These are phyloP conservation scores for Fistulinella cinereoalba DNA, from an alignment of 1,284 basidiomycete genomes.

Conservation along the genomic window DNA sequence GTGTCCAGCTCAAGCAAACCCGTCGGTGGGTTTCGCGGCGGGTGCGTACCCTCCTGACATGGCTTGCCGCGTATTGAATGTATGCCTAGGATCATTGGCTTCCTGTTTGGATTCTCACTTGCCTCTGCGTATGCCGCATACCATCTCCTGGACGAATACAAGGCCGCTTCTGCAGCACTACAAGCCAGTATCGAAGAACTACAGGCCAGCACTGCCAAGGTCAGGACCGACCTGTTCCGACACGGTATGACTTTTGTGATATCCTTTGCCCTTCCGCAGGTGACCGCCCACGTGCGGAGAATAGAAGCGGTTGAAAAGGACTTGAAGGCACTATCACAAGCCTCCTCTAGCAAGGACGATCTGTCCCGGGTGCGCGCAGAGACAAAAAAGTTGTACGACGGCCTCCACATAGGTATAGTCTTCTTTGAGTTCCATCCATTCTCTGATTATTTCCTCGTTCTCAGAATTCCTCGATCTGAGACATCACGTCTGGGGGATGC, in stretches of 20 bases:
- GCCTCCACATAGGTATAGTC: slow-evolving; percentile 67
- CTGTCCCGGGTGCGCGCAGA: slow-evolving; percentile 71
- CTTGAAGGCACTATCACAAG: slow-evolving; percentile 68
- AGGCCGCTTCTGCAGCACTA: slow-evolving; percentile 77
- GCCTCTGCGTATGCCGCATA: slow-evolving; percentile 84
- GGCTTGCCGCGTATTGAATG: slow-evolving; percentile 6
- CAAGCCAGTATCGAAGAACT: slow-evolving; percentile 87
- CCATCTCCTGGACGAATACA: slow-evolving; percentile 87
- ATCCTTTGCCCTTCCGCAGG: slow-evolving; percentile 43
- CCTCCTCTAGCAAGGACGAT: slow-evolving; percentile 75
- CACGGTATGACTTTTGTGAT: too few species aligned
- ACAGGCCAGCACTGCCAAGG: slow-evolving; percentile 81
- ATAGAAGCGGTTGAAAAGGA: slow-evolving; percentile 90
- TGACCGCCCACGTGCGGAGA: slow-evolving; percentile 79
- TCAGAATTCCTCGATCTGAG: slow-evolving; percentile 72
- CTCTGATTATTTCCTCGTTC: not conserved
- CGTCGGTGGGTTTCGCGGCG: slow-evolving; percentile 82
- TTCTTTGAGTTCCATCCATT: not conserved
- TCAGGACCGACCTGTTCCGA: not conserved
- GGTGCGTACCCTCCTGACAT: slow-evolving; percentile 46
- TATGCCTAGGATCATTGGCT: slow-evolving; percentile 74
- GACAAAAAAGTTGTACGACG: slow-evolving; percentile 83
- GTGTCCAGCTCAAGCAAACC: slow-evolving; percentile 69
- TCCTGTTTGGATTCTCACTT: slow-evolving; percentile 85
- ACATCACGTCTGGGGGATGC: slow-evolving; percentile 79